Percentiles rank a stretch among this genome's conserved stretches.
These are phyloP conservation scores for Kurtzmaniella quercitrusa DNA, from an alignment of 1,139 yeast genomes.

Conservation along the genomic window DNA sequence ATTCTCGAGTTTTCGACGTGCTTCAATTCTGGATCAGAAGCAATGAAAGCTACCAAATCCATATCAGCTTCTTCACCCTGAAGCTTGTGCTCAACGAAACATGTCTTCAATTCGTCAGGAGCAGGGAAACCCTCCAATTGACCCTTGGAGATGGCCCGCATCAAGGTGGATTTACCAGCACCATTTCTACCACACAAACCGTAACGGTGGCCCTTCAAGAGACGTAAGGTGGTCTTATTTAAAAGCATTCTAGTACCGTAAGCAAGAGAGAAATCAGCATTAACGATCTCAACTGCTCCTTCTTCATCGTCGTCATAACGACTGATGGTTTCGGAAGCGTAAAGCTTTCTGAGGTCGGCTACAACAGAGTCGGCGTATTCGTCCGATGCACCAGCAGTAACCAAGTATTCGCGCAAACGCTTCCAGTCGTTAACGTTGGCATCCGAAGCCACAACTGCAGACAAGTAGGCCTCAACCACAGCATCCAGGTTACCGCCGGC, in stretches of 20 bases:
- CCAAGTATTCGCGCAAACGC: constrained; percentile 56
- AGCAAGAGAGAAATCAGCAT: constrained; percentile 92
- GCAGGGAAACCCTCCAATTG: constrained; percentile 98
- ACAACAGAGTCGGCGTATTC: constrained; percentile 47
- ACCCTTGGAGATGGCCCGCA: constrained; percentile 96
- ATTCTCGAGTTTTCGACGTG: constrained; percentile 65
- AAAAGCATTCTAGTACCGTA: constrained; percentile 96
- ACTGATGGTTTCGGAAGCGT: constrained; percentile 58
- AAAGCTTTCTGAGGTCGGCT: constrained; percentile 56
- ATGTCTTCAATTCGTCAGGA: constrained; percentile 80
- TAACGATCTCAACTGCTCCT: constrained; percentile 72
- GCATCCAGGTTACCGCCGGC: constrained; percentile 18
- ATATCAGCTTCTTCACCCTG: constrained; percentile 94
- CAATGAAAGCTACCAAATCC: constrained; percentile 85
- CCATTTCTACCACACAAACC: constrained; percentile 99
- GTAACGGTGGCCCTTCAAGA: constrained; percentile 92
- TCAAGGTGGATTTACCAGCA: constrained; percentile 96
- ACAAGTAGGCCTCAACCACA: constrained; percentile 46
- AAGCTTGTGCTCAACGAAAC: constrained; percentile 94
- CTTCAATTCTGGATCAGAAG: constrained; percentile 79
- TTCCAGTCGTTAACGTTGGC: constrained; percentile 93
- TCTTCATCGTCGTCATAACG: constrained; percentile 59
- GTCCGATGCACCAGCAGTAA: constrained; percentile 37
- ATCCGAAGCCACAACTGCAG: constrained; percentile 57
- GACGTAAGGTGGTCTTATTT: constrained; percentile 83